A percentile compares a stretch with the other conserved stretches of the same genome.
These are phyloP conservation scores for Myxozyma melibiosi DNA, from an alignment of 805 yeast species.

Conservation along the genomic window DNA sequence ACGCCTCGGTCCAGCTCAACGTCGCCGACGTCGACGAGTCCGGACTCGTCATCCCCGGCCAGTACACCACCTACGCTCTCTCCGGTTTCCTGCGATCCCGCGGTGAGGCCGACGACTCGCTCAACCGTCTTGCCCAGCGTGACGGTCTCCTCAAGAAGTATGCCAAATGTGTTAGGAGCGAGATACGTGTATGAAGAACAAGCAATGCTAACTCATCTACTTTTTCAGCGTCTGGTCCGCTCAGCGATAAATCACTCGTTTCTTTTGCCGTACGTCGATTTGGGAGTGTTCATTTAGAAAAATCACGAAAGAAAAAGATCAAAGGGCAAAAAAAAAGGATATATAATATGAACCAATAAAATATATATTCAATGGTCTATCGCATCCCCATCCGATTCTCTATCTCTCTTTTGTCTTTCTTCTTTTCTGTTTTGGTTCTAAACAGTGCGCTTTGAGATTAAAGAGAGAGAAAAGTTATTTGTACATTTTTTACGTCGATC, in stretches of 20 bases:
- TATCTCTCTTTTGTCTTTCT: background rate
- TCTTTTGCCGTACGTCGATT: background rate
- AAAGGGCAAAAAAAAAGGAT: too few relatives aligned
- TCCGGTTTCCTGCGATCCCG: constrained; percentile 96
- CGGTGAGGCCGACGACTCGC: constrained; percentile 99
- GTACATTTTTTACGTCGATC: too few relatives aligned
- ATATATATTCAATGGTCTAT: too few relatives aligned
- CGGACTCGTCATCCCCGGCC: constrained; percentile 92
- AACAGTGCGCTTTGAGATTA: too few relatives aligned
- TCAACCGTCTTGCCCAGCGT: constrained; percentile 98
- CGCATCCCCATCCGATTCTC: background rate
- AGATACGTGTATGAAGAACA: constrained; percentile 55
- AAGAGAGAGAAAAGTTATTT: too few relatives aligned
- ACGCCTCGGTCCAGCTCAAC: constrained; percentile 98
- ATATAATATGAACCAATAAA: too few relatives aligned
- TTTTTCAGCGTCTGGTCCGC: constrained; percentile 37
- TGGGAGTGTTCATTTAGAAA: background rate
- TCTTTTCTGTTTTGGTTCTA: background rate
- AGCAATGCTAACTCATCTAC: constrained; percentile 10
- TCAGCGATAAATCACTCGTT: constrained; percentile 34
- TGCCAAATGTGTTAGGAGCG: too few relatives aligned
- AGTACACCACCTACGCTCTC: constrained; percentile 92
- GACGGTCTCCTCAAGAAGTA: constrained; percentile 95
- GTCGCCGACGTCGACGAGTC: constrained; percentile 96
- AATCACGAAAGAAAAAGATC: background rate